Base-by-base conservation (phyloP, 345 rosid genomes). In the Syzygium aqueum region DNA sequence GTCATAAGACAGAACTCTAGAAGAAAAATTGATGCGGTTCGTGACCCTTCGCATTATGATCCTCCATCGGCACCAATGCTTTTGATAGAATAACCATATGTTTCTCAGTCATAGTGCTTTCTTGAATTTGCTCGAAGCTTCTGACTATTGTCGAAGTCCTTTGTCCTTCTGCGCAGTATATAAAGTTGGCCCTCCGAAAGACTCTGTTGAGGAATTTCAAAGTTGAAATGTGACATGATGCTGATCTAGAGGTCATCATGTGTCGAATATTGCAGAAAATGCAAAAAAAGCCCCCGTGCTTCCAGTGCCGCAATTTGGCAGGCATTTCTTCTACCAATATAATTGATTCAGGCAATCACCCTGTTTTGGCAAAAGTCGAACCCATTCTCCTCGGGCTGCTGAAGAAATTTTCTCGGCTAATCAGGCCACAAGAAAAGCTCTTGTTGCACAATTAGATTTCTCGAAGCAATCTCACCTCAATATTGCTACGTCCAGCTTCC, bases 401-500 rank as follows among this genome's bases (percentile, higher is more conserved):
- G 78, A 65, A 65, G 77, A 65, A 65, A 65, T 8, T 65, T 65
- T 65, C 46, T 23, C 43, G 0, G 78, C 40, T 4, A 33, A 73
- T 73, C 80, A 9, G 80, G 14, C 49, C 0, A 3, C 13, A 33
- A 73, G 80, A 73, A 33, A 33, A 19, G 80, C 80, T 73, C 25
- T 8, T 37, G 80, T 73, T 19, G 80, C 80, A 9, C 49, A 25
- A 23, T 33, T 10, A 33, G 43, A 73, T 73, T 73, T 73, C 25
- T 73, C 80, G 49, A 33, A 19, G 53, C 53, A 83, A 23, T 84
- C 61, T 30, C 33, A 54, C 25, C 85, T 30, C 94, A 77, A 93
- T 89, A 88, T 85, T 59, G 89, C 96, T 95, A 63, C 92, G 87
- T 90, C 97, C 96, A 85, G 88, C 92, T 89, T 91, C 95, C 83